phyloP scores from a whole-genome alignment of 1,284 basidiomycete genomes.

The Rhodotorula mucilaginosa region DNA sequence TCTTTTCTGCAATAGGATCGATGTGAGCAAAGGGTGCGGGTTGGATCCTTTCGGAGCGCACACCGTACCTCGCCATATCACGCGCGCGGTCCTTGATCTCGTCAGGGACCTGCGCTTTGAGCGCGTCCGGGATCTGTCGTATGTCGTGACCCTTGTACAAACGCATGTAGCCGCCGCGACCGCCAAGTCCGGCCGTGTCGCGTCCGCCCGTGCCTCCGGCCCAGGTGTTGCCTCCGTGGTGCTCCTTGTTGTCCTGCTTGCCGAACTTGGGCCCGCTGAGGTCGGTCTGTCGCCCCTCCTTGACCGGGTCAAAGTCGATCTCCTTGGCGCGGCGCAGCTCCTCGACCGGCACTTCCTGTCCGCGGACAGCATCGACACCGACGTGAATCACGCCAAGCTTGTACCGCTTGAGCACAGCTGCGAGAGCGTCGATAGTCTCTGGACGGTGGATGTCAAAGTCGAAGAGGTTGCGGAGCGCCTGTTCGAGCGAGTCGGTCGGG shows the following conservation, averaged over 20 bases:
- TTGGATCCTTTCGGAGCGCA: background rate
- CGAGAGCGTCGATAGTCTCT: slow-evolving; percentile 47
- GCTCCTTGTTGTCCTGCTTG: slow-evolving; percentile 46
- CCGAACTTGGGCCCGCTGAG: slow-evolving; percentile 45
- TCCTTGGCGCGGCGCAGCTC: slow-evolving; percentile 20
- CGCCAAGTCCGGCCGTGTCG: slow-evolving; percentile 49
- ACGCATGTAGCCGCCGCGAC: slow-evolving; percentile 39
- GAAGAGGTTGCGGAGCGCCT: slow-evolving; percentile 49
- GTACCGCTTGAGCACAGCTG: slow-evolving; percentile 44
- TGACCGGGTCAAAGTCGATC: slow-evolving; percentile 35
- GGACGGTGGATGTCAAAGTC: slow-evolving; percentile 49
- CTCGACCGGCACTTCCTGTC: background rate
- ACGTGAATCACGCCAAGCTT: slow-evolving; percentile 26
- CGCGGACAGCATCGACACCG: slow-evolving; percentile 36
- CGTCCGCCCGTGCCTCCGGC: slow-evolving; percentile 49
- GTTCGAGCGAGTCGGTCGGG: slow-evolving; percentile 47
- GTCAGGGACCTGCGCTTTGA: slow-evolving; percentile 48
- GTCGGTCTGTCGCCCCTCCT: slow-evolving; percentile 16
- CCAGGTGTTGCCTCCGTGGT: slow-evolving; percentile 50
- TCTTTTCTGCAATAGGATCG: slow-evolving; percentile 37
- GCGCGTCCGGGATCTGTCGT: slow-evolving; percentile 46
- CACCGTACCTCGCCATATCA: slow-evolving; percentile 45
- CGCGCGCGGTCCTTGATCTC: slow-evolving; percentile 47
- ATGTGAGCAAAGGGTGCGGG: too few species aligned
- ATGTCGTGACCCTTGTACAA: slow-evolving; percentile 44